Evolutionary conservation across 148 eudicot genomes (phyloP).

Genomic region (Rhododendron griersonianum): DNA sequence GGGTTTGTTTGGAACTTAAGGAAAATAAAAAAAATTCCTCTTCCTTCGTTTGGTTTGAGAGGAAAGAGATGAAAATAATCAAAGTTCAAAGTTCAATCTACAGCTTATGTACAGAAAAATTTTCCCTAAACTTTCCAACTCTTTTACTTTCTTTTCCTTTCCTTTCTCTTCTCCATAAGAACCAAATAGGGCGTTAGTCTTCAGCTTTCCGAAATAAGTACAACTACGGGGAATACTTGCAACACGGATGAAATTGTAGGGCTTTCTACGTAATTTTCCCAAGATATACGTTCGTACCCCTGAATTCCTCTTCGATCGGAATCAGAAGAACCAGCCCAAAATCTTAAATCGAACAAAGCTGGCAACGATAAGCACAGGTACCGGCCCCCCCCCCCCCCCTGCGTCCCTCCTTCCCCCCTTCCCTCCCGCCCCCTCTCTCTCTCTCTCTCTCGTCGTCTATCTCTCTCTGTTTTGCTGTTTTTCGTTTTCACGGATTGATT

Average conservation of each 20-base stretch:
- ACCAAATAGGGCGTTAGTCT: not conserved
- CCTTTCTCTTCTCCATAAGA: too few species aligned
- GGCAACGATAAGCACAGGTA: not conserved
- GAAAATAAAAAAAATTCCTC: too few species aligned
- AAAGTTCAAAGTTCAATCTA: too few species aligned
- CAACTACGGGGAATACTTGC: not conserved
- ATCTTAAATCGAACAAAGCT: not conserved
- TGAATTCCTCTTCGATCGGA: not conserved
- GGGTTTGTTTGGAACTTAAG: too few species aligned
- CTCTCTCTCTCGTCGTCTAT: not conserved
- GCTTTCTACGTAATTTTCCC: not conserved
- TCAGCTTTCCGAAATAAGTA: not conserved
- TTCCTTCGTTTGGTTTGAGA: too few species aligned
- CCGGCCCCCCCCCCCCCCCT: too few species aligned
- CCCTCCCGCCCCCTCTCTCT: not conserved
- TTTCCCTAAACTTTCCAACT: too few species aligned
- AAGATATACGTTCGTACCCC: not conserved
- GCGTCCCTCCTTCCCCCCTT: fast-evolving
- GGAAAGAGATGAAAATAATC: too few species aligned
- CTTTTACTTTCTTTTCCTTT: too few species aligned
- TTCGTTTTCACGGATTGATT: not conserved
- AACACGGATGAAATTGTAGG: not conserved
- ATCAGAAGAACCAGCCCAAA: constrained; percentile 3
- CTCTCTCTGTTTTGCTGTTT: not conserved
- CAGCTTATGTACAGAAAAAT: too few species aligned